Base-by-base conservation (phyloP, 148 eudicot genomes). In the Rheum nobile region DNA sequence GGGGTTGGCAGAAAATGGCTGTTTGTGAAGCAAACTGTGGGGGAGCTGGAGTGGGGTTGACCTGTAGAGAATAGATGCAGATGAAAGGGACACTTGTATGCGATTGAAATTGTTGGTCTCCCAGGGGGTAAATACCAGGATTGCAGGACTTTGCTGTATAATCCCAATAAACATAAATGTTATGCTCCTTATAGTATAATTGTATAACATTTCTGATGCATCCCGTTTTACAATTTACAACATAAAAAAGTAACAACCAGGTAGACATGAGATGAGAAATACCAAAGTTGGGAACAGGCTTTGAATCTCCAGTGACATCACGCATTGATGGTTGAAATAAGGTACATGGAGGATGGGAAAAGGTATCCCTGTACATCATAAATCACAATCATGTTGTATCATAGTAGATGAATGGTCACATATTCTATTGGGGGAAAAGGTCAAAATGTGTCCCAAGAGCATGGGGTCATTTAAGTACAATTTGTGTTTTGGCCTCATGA, bases 101-200 rank as follows among this genome's bases (percentile, higher is more conserved):
- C 79, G 80, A 77, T 76, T 85, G 84, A 92, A 89, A 86, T 42
- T 65, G 71, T 71, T 85, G 81, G 74, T 86, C 89, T 74, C 80
- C 96, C 65, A 90, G 75, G 1, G 97, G 97, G 79, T 95, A 87
- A 73, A 95, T 95, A 75, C 89, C 96, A 80, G 98, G 96, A 84
- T 89, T 84, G 71, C 92, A 91, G 80, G 86, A 72, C 76, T 86
- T 82, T 1, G 19, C 70, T 65, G 70, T 16, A 32, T 32, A 63
- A 63, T 63, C 4, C n/a, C 38, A 55, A 63, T 16, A 12, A 24
- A 19, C 39, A 16, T 14, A 65, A 65, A 32, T 16, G 22, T 65
- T 34, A 65, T 67, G 83, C 97, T 94, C 88, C 46, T 71, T 65
- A 81, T 52, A 72, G 73, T 0, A 71, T 41, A 42, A 74, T 8